These are phyloP conservation scores for Huntiella abstrusa DNA, from an alignment of 2,329 filamentous ascomycete genomes.

Conservation along the genomic window DNA sequence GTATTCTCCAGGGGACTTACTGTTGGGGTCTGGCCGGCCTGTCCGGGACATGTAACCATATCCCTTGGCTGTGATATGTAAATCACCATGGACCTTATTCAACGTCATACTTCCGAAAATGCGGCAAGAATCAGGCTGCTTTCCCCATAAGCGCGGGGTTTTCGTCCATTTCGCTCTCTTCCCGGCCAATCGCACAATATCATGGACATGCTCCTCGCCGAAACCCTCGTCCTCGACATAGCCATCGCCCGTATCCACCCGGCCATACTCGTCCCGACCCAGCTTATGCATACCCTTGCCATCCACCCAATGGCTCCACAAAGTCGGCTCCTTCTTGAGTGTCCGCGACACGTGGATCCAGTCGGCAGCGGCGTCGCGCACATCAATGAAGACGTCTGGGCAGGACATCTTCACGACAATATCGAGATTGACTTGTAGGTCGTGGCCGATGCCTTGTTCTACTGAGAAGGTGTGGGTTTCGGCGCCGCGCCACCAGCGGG, in stretches of 20 bases:
- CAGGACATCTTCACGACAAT: constrained; percentile 83
- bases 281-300: constrained; percentile 45
- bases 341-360: constrained; percentile 65
- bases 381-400: constrained; percentile 78
- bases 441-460: constrained; percentile 73
- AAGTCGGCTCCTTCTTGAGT: constrained; percentile 58
- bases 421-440: constrained; percentile 88
- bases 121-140: constrained; percentile 53
- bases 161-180: constrained; percentile 50
- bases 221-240: constrained; percentile 50
- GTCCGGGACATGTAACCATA: constrained; percentile 78
- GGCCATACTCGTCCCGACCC: constrained; percentile 34
- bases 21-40: constrained; percentile 59
- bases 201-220: constrained; percentile 71
- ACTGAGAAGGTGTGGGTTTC: constrained; percentile 86
- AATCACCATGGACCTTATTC: constrained; percentile 95
- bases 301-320: constrained; percentile 67
- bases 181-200: constrained; percentile 57
- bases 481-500: constrained; percentile 64
- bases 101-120: constrained; percentile 78
- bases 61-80: constrained; percentile 87
- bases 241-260: constrained; percentile 32
- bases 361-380: constrained; percentile 88
- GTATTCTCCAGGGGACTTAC: constrained; percentile 30
- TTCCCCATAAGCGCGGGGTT: constrained; percentile 47